Percentiles rank a stretch among this genome's conserved stretches.
These are phyloP conservation scores for Herpotrichia juniperi DNA, from an alignment of 2,329 filamentous ascomycete genomes.

Conservation along the genomic window DNA sequence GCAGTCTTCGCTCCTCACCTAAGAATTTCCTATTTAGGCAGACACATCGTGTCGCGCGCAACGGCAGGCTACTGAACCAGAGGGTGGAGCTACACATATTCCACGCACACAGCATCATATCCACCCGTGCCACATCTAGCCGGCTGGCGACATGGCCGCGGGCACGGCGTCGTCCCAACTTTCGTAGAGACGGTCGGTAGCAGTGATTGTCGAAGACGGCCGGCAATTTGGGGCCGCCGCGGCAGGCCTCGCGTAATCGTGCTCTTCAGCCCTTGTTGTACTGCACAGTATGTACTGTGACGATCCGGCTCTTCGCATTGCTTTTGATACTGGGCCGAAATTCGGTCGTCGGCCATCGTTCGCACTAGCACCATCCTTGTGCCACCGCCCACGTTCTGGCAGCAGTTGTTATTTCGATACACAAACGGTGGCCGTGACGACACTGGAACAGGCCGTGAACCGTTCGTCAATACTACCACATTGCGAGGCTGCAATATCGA, in stretches of 20 bases:
- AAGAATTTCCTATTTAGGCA: slow-evolving; percentile 18
- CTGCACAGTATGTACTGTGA: not conserved
- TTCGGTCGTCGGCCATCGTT: slow-evolving; percentile 21
- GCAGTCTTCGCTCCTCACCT: slow-evolving; percentile 12
- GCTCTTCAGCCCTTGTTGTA: not conserved
- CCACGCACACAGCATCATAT: too few species aligned
- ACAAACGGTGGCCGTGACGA: not conserved
- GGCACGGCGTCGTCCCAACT: not conserved
- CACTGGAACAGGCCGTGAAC: slow-evolving; percentile 5
- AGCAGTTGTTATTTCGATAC: not conserved
- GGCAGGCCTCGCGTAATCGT: not conserved
- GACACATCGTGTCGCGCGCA: not conserved
- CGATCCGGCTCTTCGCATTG: not conserved
- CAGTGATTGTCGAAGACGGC: not conserved
- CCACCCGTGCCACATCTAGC: not conserved
- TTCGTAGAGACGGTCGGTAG: not conserved
- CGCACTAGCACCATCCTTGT: not conserved
- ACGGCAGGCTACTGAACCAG: slow-evolving; percentile 15
- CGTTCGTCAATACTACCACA: not conserved
- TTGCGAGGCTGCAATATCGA: not conserved
- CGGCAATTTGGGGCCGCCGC: not conserved
- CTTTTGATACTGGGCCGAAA: slow-evolving; percentile 17
- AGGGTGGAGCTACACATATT: too few species aligned
- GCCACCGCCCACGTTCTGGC: slow-evolving; percentile 32
- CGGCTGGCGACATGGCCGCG: not conserved